Base-by-base conservation (phyloP, 768 basidiomycete genomes). In the Obba rivulosa region DNA sequence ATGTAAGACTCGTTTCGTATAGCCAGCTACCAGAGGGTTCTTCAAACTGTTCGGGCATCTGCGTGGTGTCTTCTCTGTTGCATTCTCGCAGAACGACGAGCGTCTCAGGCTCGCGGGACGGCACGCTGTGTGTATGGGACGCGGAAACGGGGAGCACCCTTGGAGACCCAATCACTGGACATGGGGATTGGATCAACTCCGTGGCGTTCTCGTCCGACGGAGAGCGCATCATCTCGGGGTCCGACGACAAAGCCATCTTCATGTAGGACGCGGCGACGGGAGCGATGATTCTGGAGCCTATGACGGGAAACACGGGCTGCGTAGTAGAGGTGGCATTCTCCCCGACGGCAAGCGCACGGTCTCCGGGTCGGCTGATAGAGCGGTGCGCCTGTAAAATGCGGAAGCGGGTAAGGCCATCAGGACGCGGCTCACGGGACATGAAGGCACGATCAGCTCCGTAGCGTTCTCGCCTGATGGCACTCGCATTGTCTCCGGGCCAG, bases 171-270 rank as follows among this genome's bases (percentile, higher is more conserved):
- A 28, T 62, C 18, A 37, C 41, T 16, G 60, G 58, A 0, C 60
- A 63, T 44, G 31, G 40, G 16, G 57, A 44, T 28, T 34, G 40
- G 8, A 54, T 60, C 17, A 42, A 18, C 22, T 28, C 48, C 25
- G 28, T 64, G n/a, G 57, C 56, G 0, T 53, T 77, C 55, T 71
- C 71, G 4, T 72, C 71, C 28, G 71, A 74, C 53, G 71, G 69
- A 9, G 62, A 63, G 28, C 61, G 68, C 34, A 59, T 78, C 31
- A 68, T 72, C 28, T 72, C 75, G 10, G 70, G 68, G 1, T 69
- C 68, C 28, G 64, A 74, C 35, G 76, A 77, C 43, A 53, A 56
- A 1, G 46, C 52, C 4, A 20, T 60, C 8, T 46, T 54, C 8
- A 22, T 55, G 1, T 62, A 62, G 63, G 41, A 53, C 43, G 45